Evolutionary conservation across 306 rosid genomes (phyloP).

Genomic region (Trifolium dubium): DNA sequence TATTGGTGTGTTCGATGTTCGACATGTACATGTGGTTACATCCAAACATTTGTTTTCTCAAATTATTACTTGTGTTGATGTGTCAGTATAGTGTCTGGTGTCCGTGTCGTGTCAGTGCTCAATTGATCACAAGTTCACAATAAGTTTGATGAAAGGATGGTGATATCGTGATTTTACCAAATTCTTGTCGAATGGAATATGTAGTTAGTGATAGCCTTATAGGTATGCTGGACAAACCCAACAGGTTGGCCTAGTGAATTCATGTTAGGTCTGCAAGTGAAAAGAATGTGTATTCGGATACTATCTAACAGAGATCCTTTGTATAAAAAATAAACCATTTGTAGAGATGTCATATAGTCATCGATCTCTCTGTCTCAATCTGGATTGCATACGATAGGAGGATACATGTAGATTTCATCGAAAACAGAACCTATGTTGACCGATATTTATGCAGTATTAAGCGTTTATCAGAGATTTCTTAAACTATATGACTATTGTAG

Average conservation of each 20-base stretch:
- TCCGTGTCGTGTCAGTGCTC: neutral
- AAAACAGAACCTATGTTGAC: neutral
- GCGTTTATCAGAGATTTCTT: neutral
- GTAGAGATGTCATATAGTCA: too few relatives aligned
- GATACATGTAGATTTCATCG: neutral
- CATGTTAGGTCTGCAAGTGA: neutral
- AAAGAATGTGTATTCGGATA: neutral
- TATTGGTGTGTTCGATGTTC: too few relatives aligned
- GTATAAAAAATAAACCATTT: neutral
- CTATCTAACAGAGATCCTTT: neutral
- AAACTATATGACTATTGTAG: neutral
- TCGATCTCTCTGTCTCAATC: neutral
- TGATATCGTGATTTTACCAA: neutral
- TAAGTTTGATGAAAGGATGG: neutral
- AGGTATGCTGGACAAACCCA: neutral
- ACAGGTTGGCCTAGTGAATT: neutral
- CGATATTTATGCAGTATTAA: neutral
- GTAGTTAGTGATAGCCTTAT: neutral
- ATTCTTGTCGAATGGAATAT: neutral
- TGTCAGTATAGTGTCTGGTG: neutral
- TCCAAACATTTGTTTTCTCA: neutral
- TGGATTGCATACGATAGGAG: neutral
- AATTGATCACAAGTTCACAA: neutral
- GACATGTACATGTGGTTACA: neutral
- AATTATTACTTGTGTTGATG: neutral